Conservation (phyloP, 805 yeast genomes). For the Starmerella potacharoeniae region DNA sequence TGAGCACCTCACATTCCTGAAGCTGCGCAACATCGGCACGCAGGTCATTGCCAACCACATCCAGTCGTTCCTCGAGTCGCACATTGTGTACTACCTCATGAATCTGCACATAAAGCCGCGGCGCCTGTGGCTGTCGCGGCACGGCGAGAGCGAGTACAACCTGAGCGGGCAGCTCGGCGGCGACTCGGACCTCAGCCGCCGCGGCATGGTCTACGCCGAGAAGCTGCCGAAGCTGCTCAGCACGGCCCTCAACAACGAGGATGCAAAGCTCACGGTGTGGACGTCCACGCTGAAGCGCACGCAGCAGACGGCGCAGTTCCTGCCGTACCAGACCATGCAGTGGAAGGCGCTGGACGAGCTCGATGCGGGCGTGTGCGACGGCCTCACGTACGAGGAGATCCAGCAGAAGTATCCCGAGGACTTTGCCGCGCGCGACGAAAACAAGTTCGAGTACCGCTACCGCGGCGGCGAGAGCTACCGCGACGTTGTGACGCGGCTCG, state of each 20-base stretch:
- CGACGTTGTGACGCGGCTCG: constrained; percentile 87
- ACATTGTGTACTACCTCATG: constrained; percentile 93
- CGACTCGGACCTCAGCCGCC: constrained; percentile 69
- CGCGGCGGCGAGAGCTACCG: constrained; percentile 96
- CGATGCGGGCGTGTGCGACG: constrained; percentile 97
- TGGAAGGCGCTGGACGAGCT: constrained; percentile 97
- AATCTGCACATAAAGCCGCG: constrained; percentile 88
- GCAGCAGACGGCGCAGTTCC: constrained; percentile 75
- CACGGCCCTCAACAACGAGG: constrained; percentile 37
- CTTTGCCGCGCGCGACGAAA: constrained; percentile 88
- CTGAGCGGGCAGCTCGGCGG: constrained; percentile 94
- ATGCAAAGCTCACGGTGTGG: constrained; percentile 73
- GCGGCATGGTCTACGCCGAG: constrained; percentile 75
- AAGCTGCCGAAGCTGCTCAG: constrained; percentile 68
- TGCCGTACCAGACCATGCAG: constrained; percentile 70
- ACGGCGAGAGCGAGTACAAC: constrained; percentile 89
- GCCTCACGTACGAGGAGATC: constrained; percentile 90
- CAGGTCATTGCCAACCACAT: constrained; percentile 82
- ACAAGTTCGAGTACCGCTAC: constrained; percentile 89
- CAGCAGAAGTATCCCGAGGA: constrained; percentile 81
- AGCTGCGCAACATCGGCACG: constrained; percentile 74
- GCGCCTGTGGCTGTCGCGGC: constrained; percentile 85
- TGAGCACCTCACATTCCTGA: constrained; percentile 57
- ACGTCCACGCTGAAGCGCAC: constrained; percentile 86
- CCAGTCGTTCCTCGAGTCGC: constrained; percentile 76